Evolutionary conservation across 768 basidiomycete genomes (phyloP), one percentile per base, ranked within the genome.

Genomic region (Pleurotus ostreatus): DNA sequence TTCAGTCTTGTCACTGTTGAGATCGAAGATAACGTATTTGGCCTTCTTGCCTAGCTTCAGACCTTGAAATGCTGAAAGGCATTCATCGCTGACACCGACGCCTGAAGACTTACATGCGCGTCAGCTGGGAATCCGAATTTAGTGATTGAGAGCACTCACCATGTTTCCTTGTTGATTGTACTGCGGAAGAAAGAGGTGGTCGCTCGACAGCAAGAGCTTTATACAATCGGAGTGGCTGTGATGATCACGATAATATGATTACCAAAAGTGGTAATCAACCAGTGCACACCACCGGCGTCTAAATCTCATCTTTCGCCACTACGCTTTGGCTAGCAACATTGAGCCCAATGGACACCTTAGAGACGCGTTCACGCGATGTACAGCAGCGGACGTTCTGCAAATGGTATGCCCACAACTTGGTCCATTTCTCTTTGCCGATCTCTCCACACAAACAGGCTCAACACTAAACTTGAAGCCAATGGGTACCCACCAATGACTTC

Each of bases 351-450:
- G 83, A 82, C 41, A 79, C 82, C 13, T 74, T 88, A 49, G 87
- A 89, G 70, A 68, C 80, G 38, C 79, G 80, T 56, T 87, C 87
- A 44, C 66, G 83, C 58, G 76, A 80, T 62, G 80, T 82, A 39
- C 89, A 92, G 66, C 84, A 89, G 67, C 75, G 86, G 59, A 94
- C 93, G 2, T 95, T 95, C 68, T 93, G 92, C 71, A 94, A 94
- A 83, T 95, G 93, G 93, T 94, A 59, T 58, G 62, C 37, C 46
- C 37, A 20, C 12, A 4, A 4, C 16, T 46, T 46, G 39, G 25
- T 44, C 25, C 52, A 56, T 45, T 53, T 38, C 34, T 46, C 54
- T 52, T 61, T 25, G 59, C 22, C 16, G 52, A 57, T 49, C 56
- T n/a, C 18, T 26, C 45, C n/a, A 55, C 49, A 51, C 44, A 57